Evolutionary conservation across 2,329 filamentous ascomycete genomes (phyloP), one percentile per base, ranked within the genome.

Genomic region (Cercospora zeina): DNA sequence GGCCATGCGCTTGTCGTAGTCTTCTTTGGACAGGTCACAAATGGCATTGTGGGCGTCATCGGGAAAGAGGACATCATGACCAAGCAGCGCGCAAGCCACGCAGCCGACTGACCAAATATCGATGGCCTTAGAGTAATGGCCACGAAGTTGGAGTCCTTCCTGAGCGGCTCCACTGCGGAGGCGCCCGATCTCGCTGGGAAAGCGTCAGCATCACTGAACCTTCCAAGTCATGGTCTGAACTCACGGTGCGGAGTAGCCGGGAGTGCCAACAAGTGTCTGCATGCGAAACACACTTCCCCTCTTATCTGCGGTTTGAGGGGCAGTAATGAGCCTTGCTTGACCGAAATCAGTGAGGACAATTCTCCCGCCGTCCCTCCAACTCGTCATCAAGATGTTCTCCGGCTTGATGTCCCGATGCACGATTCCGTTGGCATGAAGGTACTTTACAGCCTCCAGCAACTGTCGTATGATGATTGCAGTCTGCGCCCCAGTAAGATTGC

Each of bases 41-140:
- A 30, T 33, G 33, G 30, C 42, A 34, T 50, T 7, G 14, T 51
- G 61, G 58, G 13, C 66, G 70, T 16, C 64, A 50, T 58, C 73
- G 14, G 70, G 74, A 63, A 85, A 85, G 2, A 83, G 73, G 2
- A 76, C 73, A 9, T 81, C 75, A 13, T 82, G 82, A 0, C 80
- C 80, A 14, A 87, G 74, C 13, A 87, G 71, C 8, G 80, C 76
- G 8, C 77, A 78, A 1, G 83, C 77, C 2, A 87, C 76, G 51
- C 79, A 80, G 5, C 85, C 85, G n/a, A 87, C 68, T 0, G 85
- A 84, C 85, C 85, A 87, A 71, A 88, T 79, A 66, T 88, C 85
- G 8, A 87, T 78, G 9, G 82, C 79, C 68, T 82, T 81, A 30
- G 82, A 84, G 70, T 87, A 87, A 2, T 83, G 82, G 36, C 69